Evolutionary conservation across 352 stramenopile species (phyloP).

Genomic region (Phytophthora quininea): DNA sequence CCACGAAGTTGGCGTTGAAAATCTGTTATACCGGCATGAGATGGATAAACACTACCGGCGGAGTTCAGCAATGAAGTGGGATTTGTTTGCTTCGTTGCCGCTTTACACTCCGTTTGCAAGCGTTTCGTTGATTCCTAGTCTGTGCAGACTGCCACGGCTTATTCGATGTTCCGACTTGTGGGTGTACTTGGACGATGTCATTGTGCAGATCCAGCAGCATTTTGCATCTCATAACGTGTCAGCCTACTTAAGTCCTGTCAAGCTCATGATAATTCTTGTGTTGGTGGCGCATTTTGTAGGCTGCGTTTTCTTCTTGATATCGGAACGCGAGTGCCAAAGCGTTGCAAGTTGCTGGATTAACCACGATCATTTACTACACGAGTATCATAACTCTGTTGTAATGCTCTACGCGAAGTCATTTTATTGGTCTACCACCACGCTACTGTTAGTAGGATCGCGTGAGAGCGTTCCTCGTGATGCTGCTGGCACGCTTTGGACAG

Average conservation of each 20-base stretch:
- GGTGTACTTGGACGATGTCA: conserved; percentile 65
- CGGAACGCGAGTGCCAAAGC: conserved; percentile 55
- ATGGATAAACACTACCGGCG: conserved; percentile 43
- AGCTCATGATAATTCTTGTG: conserved; percentile 74
- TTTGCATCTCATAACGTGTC: conserved; percentile 75
- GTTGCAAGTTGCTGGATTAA: conserved; percentile 60
- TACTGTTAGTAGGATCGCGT: conserved; percentile 62
- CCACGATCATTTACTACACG: conserved; percentile 63
- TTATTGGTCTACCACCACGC: conserved; percentile 75
- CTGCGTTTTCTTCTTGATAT: conserved; percentile 77
- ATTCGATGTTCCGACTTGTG: conserved; percentile 58
- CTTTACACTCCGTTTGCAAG: conserved; percentile 42
- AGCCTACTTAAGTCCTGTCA: conserved; percentile 68
- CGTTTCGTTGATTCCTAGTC: conserved; percentile 34
- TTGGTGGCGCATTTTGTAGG: conserved; percentile 65
- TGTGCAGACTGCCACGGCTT: conserved; percentile 64
- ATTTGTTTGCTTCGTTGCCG: conserved; percentile 62
- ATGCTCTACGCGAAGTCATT: conserved; percentile 71
- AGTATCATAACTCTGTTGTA: conserved; percentile 54
- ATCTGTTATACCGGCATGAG: conserved; percentile 47
- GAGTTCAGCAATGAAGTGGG: conserved; percentile 49
- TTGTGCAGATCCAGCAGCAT: conserved; percentile 70
- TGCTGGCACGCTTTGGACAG: conserved; percentile 62
- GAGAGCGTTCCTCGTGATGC: conserved; percentile 56
- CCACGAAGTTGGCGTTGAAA: conserved; percentile 45